Conservation (phyloP, 2,329 filamentous ascomycete species). For the Fusarium gaditjirri region DNA sequence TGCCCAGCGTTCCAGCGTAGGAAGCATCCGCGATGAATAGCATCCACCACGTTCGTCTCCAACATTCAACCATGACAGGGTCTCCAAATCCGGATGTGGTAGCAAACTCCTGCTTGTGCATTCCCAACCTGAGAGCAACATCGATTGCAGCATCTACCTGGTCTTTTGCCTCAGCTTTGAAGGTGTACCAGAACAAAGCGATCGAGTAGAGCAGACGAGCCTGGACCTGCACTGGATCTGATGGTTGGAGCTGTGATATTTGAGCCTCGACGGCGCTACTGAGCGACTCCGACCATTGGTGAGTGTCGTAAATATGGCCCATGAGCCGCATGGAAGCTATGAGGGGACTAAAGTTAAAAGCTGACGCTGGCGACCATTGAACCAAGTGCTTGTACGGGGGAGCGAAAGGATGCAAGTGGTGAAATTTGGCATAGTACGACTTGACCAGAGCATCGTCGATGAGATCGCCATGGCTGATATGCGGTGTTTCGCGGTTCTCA, state of each 20-base stretch:
- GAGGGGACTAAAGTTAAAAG: conserved; percentile 34
- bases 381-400: conserved; percentile 37
- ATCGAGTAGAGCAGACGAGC: conserved; percentile 51
- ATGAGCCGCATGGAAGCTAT: conserved; percentile 48
- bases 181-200: conserved; percentile 49
- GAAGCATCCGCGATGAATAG: conserved; percentile 70
- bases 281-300: conserved; percentile 25
- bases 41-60: conserved; percentile 79
- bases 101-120: conserved; percentile 68
- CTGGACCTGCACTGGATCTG: conserved; percentile 49
- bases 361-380: conserved; percentile 2
- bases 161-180: conserved; percentile 37
- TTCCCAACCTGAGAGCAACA: conserved; percentile 67
- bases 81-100: conserved; percentile 58
- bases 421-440: conserved; percentile 52
- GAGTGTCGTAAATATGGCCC: conserved; percentile 47
- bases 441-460: conserved; percentile 43
- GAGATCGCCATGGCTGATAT: neutral
- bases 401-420: conserved; percentile 47
- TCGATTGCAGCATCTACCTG: conserved; percentile 62
- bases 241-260: neutral
- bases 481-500: neutral
- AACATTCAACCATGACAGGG: conserved; percentile 63
- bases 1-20: conserved; percentile 48
- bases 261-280: conserved; percentile 5